Evolutionary conservation across 2,329 filamentous ascomycete species (phyloP), one percentile per base, ranked within the genome.

Genomic region (Hymenoscyphus albidus): DNA sequence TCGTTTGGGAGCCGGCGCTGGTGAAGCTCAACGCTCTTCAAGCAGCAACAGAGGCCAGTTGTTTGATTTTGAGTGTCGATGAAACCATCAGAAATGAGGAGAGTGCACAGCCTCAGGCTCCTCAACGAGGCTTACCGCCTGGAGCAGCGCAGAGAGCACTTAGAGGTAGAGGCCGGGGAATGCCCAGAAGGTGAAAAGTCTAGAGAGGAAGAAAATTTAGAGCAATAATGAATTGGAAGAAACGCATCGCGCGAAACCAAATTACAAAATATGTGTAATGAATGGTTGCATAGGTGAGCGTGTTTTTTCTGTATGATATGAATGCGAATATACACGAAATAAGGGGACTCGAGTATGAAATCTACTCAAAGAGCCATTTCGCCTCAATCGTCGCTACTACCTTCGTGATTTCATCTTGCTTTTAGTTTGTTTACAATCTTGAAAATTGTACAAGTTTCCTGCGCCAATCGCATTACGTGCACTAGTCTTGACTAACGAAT

Each of bases 1-100:
- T 98, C 77, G 95, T 99, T 54, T 99, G 95, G 95, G 95, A 99
- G 80, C 95, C 95, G 5, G 90, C 91, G 58, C 82, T 98, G 69
- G 91, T 99, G 76, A 99, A 99, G 87, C 84, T 96, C 78, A 99
- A 99, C 78, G 95, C 95, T 71, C 90, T 99, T 70, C 93, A 97
- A 81, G 94, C 95, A 22, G 95, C 95, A 61, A 93, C 93, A 39
- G 95, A 99, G 80, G 95, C 95, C 27, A 91, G 90, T 71, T 99
- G 95, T 81, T 80, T 99, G 81, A 98, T 99, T 71, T 81, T 99
- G 74, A 90, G 92, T 72, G 95, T 99, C 64, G 95, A 99, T 76
- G 95, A 99, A 86, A 99, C 95, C 40, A 98, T 99, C 80, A 93
- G 88, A 80, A 99, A 99, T 79, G 92, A 99, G 82, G 93, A 98